Evolutionary conservation across 306 rosid species (phyloP).

Genomic region (Vigna angularis): DNA sequence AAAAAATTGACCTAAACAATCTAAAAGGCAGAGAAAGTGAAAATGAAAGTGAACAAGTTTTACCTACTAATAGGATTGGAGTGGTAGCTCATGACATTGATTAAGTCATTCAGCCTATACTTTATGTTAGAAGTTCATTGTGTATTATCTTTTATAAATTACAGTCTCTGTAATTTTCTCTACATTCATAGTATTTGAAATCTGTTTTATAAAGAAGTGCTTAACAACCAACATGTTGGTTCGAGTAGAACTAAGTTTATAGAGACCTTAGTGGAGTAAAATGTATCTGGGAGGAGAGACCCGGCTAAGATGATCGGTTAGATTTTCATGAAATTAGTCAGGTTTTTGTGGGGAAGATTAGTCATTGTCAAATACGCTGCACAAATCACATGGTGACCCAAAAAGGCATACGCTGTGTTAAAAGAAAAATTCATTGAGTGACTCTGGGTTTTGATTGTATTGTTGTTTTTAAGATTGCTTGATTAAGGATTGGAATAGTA

Average conservation of each 20-base stretch:
- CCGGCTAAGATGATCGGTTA: not conserved
- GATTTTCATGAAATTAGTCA: not conserved
- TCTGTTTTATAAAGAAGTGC: not conserved
- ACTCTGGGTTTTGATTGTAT: constrained; percentile 5
- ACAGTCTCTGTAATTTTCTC: constrained; percentile 9
- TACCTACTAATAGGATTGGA: not conserved
- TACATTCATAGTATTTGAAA: not conserved
- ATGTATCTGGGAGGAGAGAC: not conserved
- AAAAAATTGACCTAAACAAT: not conserved
- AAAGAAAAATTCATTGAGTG: not conserved
- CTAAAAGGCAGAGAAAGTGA: not conserved
- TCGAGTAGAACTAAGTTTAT: not conserved
- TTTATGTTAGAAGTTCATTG: constrained; percentile 9
- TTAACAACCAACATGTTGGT: not conserved
- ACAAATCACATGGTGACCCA: not conserved
- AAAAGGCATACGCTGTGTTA: not conserved
- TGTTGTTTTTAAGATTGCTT: not conserved
- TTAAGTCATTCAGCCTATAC: not conserved
- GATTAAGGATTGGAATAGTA: not conserved
- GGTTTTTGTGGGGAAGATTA: too few species aligned
- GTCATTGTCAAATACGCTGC: not conserved
- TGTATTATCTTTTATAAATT: not conserved
- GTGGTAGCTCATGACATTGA: not conserved
- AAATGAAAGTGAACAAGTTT: not conserved
- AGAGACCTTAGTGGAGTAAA: not conserved